These are phyloP conservation scores for Antrodiella citrinella DNA, from an alignment of 768 basidiomycete genomes.

Conservation along the genomic window DNA sequence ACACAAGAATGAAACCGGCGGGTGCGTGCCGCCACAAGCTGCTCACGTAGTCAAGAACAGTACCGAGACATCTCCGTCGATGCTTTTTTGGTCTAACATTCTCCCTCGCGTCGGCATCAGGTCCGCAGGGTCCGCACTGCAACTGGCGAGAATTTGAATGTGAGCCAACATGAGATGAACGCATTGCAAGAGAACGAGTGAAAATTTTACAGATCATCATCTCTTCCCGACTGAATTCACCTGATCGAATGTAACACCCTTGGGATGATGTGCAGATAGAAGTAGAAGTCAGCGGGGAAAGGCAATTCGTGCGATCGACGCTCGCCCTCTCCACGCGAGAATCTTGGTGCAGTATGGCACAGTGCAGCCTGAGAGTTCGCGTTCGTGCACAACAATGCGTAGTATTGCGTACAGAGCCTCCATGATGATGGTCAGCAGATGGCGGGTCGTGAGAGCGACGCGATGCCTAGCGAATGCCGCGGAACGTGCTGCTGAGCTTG, in stretches of 20 bases:
- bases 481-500: not conserved
- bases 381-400: not conserved
- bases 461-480: not conserved
- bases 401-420: too few species aligned
- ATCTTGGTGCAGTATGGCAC: not conserved
- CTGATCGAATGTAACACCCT: too few species aligned
- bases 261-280: not conserved
- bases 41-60: not conserved
- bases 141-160: too few species aligned
- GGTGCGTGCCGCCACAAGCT: not conserved
- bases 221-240: not conserved
- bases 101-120: not conserved
- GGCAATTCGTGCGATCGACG: not conserved
- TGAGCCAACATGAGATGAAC: not conserved
- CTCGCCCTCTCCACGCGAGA: not conserved
- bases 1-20: too few species aligned
- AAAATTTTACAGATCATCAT: not conserved
- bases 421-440: not conserved
- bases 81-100: not conserved
- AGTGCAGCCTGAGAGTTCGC: not conserved
- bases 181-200: not conserved
- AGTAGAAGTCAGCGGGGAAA: not conserved
- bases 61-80: not conserved
- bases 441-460: not conserved
- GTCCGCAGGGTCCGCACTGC: not conserved